These are phyloP conservation scores for Rhizopus stolonifer DNA, from an alignment of 371 early-diverging fungal genomes.

Conservation along the genomic window DNA sequence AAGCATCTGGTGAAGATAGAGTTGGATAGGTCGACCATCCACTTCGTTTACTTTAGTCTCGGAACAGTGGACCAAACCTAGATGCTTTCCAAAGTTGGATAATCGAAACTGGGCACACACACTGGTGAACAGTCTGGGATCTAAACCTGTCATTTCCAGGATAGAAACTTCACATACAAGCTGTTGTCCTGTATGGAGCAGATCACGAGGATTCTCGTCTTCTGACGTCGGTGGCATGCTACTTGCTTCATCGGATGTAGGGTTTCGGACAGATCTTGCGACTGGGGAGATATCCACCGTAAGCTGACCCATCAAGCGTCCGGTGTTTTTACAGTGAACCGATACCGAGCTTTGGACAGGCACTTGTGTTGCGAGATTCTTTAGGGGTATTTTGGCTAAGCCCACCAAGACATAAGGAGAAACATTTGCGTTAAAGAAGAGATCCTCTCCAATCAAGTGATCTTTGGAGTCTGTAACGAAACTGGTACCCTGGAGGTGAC, in stretches of 20 bases:
- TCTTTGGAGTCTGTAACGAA: slow-evolving; percentile 64
- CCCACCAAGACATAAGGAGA: slow-evolving; percentile 63
- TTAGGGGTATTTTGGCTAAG: slow-evolving; percentile 48
- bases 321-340: slow-evolving; percentile 55
- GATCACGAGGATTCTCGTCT: slow-evolving; percentile 14
- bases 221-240: slow-evolving; percentile 1
- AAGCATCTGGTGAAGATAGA: slow-evolving; percentile 66
- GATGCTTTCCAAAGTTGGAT: slow-evolving; percentile 59
- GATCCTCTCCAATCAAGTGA: slow-evolving; percentile 67
- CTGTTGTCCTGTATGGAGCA: slow-evolving; percentile 49
- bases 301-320: slow-evolving; percentile 51
- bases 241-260: slow-evolving; percentile 1
- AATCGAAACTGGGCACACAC: slow-evolving; percentile 81
- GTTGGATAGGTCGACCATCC: slow-evolving; percentile 30
- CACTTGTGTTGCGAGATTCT: slow-evolving; percentile 47
- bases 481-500: slow-evolving; percentile 63
- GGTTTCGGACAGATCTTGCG: slow-evolving; percentile 33
- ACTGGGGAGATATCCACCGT: slow-evolving; percentile 52
- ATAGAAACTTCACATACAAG: slow-evolving; percentile 76
- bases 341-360: slow-evolving; percentile 50
- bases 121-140: slow-evolving; percentile 64
- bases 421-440: slow-evolving; percentile 58
- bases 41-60: slow-evolving; percentile 1
- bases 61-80: slow-evolving; percentile 24
- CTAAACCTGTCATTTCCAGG: slow-evolving; percentile 63